A percentile compares a stretch with the other conserved stretches of the same genome.
These are phyloP conservation scores for Piromyces sp. DNA, from an alignment of 192 early-diverging fungal genomes.

Conservation along the genomic window DNA sequence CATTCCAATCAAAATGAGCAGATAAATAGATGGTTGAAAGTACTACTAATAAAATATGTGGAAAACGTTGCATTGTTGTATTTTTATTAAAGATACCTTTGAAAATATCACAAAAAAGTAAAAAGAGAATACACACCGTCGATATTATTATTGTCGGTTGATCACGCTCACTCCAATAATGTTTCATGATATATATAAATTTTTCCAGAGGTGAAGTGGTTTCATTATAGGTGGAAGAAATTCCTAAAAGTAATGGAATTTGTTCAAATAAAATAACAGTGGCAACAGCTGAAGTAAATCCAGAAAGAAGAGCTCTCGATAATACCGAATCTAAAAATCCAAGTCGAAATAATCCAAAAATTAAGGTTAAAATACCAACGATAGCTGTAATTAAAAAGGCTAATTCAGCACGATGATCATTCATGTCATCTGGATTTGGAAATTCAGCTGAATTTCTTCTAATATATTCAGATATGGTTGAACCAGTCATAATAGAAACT, in stretches of 20 bases:
- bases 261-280: conserved; percentile 84
- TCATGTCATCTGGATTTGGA: conserved; percentile 15
- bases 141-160: conserved; percentile 52
- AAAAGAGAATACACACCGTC: conserved; percentile 44
- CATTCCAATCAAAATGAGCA: conserved; percentile 44
- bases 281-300: conserved; percentile 89
- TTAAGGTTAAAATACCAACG: conserved; percentile 84
- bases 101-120: conserved; percentile 31
- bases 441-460: not conserved
- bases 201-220: conserved; percentile 65
- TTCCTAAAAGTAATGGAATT: conserved; percentile 54
- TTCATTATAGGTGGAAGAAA: conserved; percentile 31
- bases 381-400: conserved; percentile 49
- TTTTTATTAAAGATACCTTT: conserved; percentile 30
- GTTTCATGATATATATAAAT: conserved; percentile 42
- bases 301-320: conserved; percentile 77
- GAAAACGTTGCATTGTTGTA: conserved; percentile 53
- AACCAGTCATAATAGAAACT: conserved; percentile 67
- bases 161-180: conserved; percentile 47
- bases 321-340: conserved; percentile 97
- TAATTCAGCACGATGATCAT: conserved; percentile 1
- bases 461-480: conserved; percentile 35
- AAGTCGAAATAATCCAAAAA: conserved; percentile 84
- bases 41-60: conserved; percentile 81
- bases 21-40: conserved; percentile 53